Base-by-base conservation (phyloP, 202 grass and related monocot genomes). In the Elaeis oleifera region DNA sequence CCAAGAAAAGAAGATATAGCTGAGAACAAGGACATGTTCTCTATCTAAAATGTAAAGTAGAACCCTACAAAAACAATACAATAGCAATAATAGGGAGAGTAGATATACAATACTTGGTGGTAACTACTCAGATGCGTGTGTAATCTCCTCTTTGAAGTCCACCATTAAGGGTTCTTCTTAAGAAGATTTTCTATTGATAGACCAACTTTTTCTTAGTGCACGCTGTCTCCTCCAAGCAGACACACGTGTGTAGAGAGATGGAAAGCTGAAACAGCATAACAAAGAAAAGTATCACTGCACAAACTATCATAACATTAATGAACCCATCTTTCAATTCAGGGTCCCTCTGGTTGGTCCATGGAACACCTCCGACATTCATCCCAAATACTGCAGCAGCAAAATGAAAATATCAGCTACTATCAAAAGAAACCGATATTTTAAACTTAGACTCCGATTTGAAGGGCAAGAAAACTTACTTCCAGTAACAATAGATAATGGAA, bases 361-460 rank as follows among this genome's bases (percentile, higher is more conserved):
- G 88, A 65, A 91, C 88, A 27, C 92, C 92, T 7, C 88, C 92
- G 19, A 97, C 92, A 59, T 97, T 97, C 92, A 97, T 97, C 32
- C 92, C 92, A 31, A 97, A 97, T 59, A 97, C 88, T 97, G 70
- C 4, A 59, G 1, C 21, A 19, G 16, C 5, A 64, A 27, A 51
- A 18, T 60, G 32, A 15, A 54, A 3, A 49, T 11, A 65, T 20
- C 19, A 63, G 17, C 32, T 26, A 63, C 16, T 5, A 23, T 63
- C 15, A 16, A 50, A 65, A 18, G 24, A 28, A 23, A 16, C 2
- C 5, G 16, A 19, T 23, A 53, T 18, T 5, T 15, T 23, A 16
- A 26, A 39, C 9, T 51, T 32, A 74, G 59, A 60, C n/a, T 29
- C 50, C 0, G 27, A 3, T 27, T 50, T 71, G 64, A 11, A 4